Base-by-base conservation (phyloP, 805 yeast species). In the Yarrowia sp. region DNA sequence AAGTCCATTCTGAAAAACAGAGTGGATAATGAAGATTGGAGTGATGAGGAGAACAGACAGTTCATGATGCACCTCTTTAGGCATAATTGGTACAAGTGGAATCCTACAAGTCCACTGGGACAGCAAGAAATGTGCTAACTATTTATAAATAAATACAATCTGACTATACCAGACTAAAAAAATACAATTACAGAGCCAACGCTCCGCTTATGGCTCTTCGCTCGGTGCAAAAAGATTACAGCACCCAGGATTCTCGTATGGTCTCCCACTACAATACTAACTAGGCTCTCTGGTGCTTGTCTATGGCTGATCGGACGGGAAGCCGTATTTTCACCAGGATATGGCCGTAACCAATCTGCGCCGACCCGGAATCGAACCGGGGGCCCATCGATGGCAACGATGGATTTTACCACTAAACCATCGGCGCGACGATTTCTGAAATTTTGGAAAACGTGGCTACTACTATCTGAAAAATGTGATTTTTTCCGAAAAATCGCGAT, bases 331-430 rank as follows among this genome's bases (percentile, higher is more conserved):
- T 55, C 61, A 55, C 61, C 61, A 55, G 39, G 61, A 55, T 55
- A 55, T 55, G 61, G 61, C 61, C 61, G 61, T 55, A 55, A 55
- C 61, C 61, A 31, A 55, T 31, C 11, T 55, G 61, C 61, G 61
- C 61, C 61, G 61, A 55, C 61, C 61, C 61, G 61, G 61, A 55
- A 55, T 55, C 47, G 61, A 55, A 55, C 61, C 61, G 61, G 61
- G 61, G 61, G 61, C 61, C 61, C 61, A 55, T 55, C 61, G 61
- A 55, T 55, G 61, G 61, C 61, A 55, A 55, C 61, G 61, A 55
- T 55, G 61, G 61, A 55, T 55, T 55, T 55, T 55, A 55, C 61
- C 61, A 55, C 61, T 55, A 55, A 55, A 55, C 61, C 61, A 55
- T 55, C 61, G 61, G 61, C 61, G 61, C 61, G 28, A n/a, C n/a